Percentiles rank a stretch among this genome's conserved stretches.
Evolutionary conservation across 805 yeast genomes (phyloP).

Genomic region (Schwanniomyces sp.): DNA sequence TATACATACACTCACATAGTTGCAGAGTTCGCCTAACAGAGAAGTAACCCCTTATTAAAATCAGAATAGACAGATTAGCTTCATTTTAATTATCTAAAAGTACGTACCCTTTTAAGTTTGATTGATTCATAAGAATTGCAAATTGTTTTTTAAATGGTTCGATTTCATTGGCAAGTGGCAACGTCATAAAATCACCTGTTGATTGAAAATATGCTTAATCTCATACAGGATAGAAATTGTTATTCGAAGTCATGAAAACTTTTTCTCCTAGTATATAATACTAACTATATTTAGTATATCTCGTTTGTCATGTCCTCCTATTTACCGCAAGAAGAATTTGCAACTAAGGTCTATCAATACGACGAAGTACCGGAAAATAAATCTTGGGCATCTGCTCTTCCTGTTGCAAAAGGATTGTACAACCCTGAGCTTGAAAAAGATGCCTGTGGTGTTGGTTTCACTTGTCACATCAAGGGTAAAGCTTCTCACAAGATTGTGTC

Average conservation of each 20-base stretch:
- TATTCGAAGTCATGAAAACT: background rate
- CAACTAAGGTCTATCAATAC: constrained; percentile 54
- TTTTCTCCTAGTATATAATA: background rate
- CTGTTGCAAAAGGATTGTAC: constrained; percentile 84
- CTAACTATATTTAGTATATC: constrained; percentile 2
- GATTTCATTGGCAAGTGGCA: background rate
- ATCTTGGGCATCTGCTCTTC: constrained; percentile 92
- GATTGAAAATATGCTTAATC: background rate
- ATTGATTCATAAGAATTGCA: background rate
- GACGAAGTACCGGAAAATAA: constrained; percentile 76
- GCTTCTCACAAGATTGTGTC: constrained; percentile 89
- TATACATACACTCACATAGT: background rate
- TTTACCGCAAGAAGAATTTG: constrained; percentile 39
- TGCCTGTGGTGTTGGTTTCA: constrained; percentile 98
- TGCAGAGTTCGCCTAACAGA: background rate
- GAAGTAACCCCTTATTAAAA: background rate
- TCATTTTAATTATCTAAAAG: background rate
- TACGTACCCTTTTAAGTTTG: background rate
- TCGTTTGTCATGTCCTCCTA: constrained; percentile 28
- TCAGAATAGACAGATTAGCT: background rate
- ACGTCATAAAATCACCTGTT: background rate
- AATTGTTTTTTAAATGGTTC: background rate
- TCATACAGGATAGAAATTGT: background rate
- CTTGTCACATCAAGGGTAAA: constrained; percentile 87
- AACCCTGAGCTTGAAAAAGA: constrained; percentile 94